These are phyloP conservation scores for Chromosphaera perkinsii DNA, from an alignment of 208 protist species.

Conservation along the genomic window DNA sequence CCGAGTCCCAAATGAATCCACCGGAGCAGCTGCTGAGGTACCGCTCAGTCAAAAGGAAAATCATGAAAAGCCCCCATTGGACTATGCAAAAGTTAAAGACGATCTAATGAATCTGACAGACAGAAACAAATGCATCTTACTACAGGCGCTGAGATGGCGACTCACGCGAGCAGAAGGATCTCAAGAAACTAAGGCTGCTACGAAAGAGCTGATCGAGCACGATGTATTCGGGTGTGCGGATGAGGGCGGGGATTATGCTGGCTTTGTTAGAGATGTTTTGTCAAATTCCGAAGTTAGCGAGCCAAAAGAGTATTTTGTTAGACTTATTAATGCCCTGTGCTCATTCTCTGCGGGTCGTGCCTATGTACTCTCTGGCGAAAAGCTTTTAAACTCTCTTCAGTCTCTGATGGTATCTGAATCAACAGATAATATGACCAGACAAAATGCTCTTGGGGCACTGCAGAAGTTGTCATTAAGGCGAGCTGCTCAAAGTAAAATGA, in stretches of 20 bases:
- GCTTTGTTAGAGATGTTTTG: background rate
- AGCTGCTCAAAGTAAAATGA: slow-evolving; percentile 30
- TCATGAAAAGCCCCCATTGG: background rate
- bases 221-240: background rate
- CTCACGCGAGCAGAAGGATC: background rate
- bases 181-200: background rate
- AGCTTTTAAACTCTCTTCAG: background rate
- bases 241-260: background rate
- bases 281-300: background rate
- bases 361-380: slow-evolving; percentile 2
- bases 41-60: background rate
- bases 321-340: slow-evolving; percentile 23
- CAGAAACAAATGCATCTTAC: background rate
- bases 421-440: slow-evolving; percentile 10
- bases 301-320: slow-evolving; percentile 13
- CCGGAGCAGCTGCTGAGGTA: background rate
- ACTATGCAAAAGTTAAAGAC: background rate
- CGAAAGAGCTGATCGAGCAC: background rate
- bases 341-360: slow-evolving; percentile 3
- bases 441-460: slow-evolving; percentile 35
- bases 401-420: slow-evolving; percentile 1
- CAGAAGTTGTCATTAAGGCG: slow-evolving; percentile 38
- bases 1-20: no score
- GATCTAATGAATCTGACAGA: background rate
- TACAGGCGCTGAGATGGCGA: background rate